These are phyloP conservation scores for Cerrena zonata DNA, from an alignment of 1,284 basidiomycete species.

Conservation along the genomic window DNA sequence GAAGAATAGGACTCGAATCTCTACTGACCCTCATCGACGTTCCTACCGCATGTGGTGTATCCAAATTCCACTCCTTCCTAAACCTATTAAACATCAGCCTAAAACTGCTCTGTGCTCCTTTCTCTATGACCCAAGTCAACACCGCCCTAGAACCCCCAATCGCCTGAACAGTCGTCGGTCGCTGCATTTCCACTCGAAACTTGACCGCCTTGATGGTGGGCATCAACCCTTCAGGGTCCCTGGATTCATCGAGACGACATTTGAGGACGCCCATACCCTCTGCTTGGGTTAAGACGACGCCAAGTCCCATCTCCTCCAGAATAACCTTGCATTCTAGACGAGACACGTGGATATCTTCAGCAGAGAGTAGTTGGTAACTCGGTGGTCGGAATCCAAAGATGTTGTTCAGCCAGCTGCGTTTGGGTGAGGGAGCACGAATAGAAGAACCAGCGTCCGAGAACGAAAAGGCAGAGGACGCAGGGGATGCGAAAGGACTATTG, in stretches of 20 bases:
- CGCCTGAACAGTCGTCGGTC: slow-evolving; percentile 37
- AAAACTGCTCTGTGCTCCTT: slow-evolving; percentile 77
- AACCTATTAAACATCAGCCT: slow-evolving; percentile 67
- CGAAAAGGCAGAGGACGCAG: slow-evolving; percentile 36
- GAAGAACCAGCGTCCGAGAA: slow-evolving; percentile 39
- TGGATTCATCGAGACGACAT: slow-evolving; percentile 58
- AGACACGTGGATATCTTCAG: slow-evolving; percentile 63
- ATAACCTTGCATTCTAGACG: slow-evolving; percentile 69
- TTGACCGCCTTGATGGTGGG: slow-evolving; percentile 57
- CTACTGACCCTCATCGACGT: slow-evolving; percentile 10
- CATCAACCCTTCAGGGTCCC: slow-evolving; percentile 54
- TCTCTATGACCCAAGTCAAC: slow-evolving; percentile 75
- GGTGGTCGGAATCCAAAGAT: slow-evolving; percentile 83
- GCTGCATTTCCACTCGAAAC: slow-evolving; percentile 73
- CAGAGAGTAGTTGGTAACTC: slow-evolving; percentile 59
- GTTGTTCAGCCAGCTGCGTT: slow-evolving; percentile 82
- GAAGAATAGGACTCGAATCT: slow-evolving; percentile 10
- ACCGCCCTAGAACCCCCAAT: slow-evolving; percentile 48
- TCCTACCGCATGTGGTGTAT: slow-evolving; percentile 25
- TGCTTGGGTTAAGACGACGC: slow-evolving; percentile 59
- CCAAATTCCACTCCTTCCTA: slow-evolving; percentile 67
- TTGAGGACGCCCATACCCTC: slow-evolving; percentile 50
- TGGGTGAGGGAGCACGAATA: slow-evolving; percentile 44
- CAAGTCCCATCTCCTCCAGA: slow-evolving; percentile 67
- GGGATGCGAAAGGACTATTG: not conserved